phyloP scores from a whole-genome alignment of 2,329 filamentous ascomycete species.

The Talaromyces sp. region DNA sequence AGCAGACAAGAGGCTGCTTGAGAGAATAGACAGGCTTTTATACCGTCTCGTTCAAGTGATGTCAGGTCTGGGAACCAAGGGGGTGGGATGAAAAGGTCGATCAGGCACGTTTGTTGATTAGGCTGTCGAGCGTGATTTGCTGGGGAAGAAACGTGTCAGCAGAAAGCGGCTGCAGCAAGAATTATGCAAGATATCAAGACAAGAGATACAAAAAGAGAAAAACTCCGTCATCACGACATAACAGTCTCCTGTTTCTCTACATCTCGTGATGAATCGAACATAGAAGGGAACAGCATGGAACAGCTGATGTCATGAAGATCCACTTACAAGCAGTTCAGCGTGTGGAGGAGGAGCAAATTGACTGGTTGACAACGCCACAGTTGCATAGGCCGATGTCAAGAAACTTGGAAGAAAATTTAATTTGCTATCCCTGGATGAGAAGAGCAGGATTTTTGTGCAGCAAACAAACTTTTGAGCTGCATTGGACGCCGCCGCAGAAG shows the following conservation, averaged over 20 bases:
- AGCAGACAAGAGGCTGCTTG: background rate
- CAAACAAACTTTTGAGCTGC: background rate
- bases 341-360: background rate
- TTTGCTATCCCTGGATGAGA: background rate
- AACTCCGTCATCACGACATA: background rate
- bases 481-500: background rate
- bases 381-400: background rate
- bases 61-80: background rate
- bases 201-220: background rate
- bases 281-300: background rate
- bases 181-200: background rate
- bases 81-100: background rate
- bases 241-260: background rate
- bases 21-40: background rate
- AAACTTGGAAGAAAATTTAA: background rate
- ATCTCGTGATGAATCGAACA: background rate
- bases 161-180: background rate
- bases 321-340: background rate
- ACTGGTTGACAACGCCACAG: background rate
- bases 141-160: background rate
- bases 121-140: background rate
- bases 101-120: background rate
- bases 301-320: background rate
- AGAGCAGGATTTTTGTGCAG: background rate
- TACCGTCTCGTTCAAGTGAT: background rate